phyloP scores from a whole-genome alignment of 2,329 filamentous ascomycete genomes.

The Sclerotinia minor region DNA sequence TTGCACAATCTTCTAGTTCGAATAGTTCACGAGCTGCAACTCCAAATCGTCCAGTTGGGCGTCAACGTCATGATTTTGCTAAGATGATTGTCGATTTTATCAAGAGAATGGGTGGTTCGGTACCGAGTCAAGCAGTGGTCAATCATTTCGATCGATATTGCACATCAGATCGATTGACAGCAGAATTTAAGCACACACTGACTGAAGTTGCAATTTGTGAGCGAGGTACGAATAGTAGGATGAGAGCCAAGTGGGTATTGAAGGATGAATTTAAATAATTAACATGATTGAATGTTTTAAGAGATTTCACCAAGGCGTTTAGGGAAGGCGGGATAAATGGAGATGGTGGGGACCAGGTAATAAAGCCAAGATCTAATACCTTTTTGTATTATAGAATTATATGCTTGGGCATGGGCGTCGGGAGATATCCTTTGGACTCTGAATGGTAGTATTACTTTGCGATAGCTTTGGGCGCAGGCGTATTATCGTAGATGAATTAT shows the following conservation, averaged over 20 bases:
- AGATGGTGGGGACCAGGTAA: not conserved
- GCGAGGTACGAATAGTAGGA: slow-evolving; percentile 41
- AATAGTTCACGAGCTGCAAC: slow-evolving; percentile 51
- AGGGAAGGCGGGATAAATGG: not conserved
- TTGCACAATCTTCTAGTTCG: slow-evolving; percentile 44
- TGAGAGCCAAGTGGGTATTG: slow-evolving; percentile 41
- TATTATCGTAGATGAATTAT: not conserved
- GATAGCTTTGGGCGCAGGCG: not conserved
- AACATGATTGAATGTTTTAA: not conserved
- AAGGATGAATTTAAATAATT: slow-evolving; percentile 41
- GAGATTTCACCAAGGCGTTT: slow-evolving; percentile 7
- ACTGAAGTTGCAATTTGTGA: slow-evolving; percentile 72
- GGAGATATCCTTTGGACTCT: not conserved
- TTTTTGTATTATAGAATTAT: not conserved
- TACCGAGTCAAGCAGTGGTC: slow-evolving; percentile 80
- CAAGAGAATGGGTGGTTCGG: slow-evolving; percentile 71
- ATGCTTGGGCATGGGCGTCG: not conserved
- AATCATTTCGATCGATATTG: slow-evolving; percentile 88
- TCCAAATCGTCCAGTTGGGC: slow-evolving; percentile 44
- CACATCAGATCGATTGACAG: slow-evolving; percentile 64
- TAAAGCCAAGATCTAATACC: not conserved
- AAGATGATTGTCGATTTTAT: slow-evolving; percentile 78
- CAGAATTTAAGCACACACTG: slow-evolving; percentile 80
- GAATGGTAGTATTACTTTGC: not conserved
- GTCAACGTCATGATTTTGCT: slow-evolving; percentile 61